Evolutionary conservation across 371 early-diverging fungal genomes (phyloP).

Genomic region (Saksenaea vasiformis): DNA sequence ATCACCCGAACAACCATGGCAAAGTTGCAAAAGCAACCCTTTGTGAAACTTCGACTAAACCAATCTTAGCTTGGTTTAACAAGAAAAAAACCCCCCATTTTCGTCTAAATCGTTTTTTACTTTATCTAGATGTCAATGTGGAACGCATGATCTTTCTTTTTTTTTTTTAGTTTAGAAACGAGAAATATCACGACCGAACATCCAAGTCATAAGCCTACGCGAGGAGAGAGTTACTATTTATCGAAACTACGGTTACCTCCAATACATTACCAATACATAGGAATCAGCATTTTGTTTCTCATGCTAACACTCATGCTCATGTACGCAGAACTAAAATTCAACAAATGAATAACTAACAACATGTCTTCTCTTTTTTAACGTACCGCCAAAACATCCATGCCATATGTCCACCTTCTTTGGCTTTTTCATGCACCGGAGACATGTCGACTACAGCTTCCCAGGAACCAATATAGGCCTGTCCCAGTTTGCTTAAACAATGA

Average conservation of each 20-base stretch:
- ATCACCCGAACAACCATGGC: background rate
- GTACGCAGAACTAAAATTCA: conserved; percentile 56
- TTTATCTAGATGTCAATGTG: too few species aligned
- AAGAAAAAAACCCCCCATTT: too few species aligned
- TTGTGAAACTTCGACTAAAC: background rate
- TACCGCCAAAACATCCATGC: conserved; percentile 80
- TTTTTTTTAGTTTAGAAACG: background rate
- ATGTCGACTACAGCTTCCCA: conserved; percentile 61
- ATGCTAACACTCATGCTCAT: conserved; percentile 72
- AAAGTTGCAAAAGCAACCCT: background rate
- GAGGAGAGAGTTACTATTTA: background rate
- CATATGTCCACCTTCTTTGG: conserved; percentile 51
- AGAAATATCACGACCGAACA: conserved; percentile 11
- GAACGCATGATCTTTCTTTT: background rate
- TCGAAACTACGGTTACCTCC: too few species aligned
- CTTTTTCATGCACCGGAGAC: conserved; percentile 40
- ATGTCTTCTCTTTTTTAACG: background rate
- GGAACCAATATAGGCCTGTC: conserved; percentile 56
- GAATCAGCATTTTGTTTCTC: conserved; percentile 75
- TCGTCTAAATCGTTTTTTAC: too few species aligned
- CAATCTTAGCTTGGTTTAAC: too few species aligned
- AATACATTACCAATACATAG: conserved; percentile 68
- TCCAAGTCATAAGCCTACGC: conserved; percentile 3
- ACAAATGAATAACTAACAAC: background rate
- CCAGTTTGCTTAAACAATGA: background rate